Evolutionary conservation across 345 rosid genomes (phyloP), one percentile per base, ranked within the genome.

Genomic region (Nephelium lappaceum): DNA sequence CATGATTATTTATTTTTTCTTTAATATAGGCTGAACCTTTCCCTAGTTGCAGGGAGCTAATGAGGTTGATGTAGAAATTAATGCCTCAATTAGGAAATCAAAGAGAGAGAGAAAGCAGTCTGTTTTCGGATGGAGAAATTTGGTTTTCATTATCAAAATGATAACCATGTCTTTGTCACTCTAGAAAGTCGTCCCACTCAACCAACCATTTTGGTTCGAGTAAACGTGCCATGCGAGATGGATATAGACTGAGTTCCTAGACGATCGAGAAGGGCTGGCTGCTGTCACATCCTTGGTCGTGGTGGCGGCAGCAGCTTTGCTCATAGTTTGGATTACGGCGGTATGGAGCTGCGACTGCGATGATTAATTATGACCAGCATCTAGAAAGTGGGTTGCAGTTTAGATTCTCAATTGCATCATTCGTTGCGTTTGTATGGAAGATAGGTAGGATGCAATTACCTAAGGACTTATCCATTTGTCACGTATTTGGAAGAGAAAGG

Each of bases 201-300:
- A 31, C 71, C 38, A 21, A 51, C 63, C 27, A 66, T 49, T 62
- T 42, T 5, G 9, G 14, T 39, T 15, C 57, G 21, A 11, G 76
- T 41, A 60, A 21, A 73, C 68, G 77, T 23, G 68, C 18, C 66
- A 73, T 0, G 0, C 3, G 0, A 6, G 25, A 24, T 10, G 62
- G 25, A n/a, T 6, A 70, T 2, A 5, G 5, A 27, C 5, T 11
- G 31, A 42, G 19, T 3, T n/a, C 12, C 36, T 49, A 49, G 14
- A 49, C 55, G 68, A 64, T 25, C 14, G 36, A 14, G n/a, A 5
- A 38, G 69, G 69, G 36, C 39, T 38, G 47, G 70, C 10, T 51
- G 4, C 41, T 21, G 36, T 72, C 65, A 72, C 75, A 72, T 72
- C 75, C 66, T n/a, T 36, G 41, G 75, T 72, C 21, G 65, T 43